Base-by-base conservation (phyloP, 2,329 filamentous ascomycete genomes). In the Curvularia lunata region DNA sequence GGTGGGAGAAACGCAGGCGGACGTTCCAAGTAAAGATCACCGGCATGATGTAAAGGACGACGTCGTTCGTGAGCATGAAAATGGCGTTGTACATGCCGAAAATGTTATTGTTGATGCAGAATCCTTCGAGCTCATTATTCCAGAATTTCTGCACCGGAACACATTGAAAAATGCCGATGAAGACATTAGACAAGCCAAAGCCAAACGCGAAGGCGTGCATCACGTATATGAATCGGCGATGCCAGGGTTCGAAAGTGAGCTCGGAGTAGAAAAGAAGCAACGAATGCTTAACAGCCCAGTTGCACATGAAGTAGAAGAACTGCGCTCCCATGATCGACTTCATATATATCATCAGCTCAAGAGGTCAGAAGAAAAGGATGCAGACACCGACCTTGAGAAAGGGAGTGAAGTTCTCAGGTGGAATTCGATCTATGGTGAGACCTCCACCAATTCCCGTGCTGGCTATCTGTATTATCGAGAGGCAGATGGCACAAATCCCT, bases 281-380 rank as follows among this genome's bases (percentile, higher is more conserved):
- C 0, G 76, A 76, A 41, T 78, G 68, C 63, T 79, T 78, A 58
- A 79, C 69, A 45, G 70, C 73, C 71, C 76, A 78, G 53, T 79
- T 77, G 52, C 75, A 76, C 42, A 67, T 55, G 57, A 77, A 77
- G 63, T 79, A 79, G 61, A 78, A 77, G 19, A 72, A 58, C 18
- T 64, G 61, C 5, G 69, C 63, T 10, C 62, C 73, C 65, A 66
- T 67, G 50, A 59, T 49, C 23, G 69, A 41, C 55, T 70, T 19
- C 2, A 2, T 4, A 13, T 19, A 21, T n/a, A 2, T 5, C 4
- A 25, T 58, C 1, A 58, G 51, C 18, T 9, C 1, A 8, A 7
- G 10, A 16, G 2, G 12, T 23, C 12, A 9, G 10, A 30, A n/a
- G 3, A 8, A n/a, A 1, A 18, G 25, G 1, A 2, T 21, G n/a